Base-by-base conservation (phyloP, 306 rosid species). In the Pachyrhizus erosus region DNA sequence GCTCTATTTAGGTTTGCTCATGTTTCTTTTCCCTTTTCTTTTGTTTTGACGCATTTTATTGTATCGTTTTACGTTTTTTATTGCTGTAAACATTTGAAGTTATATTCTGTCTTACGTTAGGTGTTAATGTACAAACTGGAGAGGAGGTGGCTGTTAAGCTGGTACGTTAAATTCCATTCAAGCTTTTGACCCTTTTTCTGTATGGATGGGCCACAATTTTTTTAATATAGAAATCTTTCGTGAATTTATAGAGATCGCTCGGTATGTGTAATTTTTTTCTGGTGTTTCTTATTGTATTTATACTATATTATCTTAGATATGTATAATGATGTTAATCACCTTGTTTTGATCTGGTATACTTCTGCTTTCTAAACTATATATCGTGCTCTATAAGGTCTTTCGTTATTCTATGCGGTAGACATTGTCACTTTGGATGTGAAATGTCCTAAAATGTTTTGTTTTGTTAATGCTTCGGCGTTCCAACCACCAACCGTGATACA, bases 91-190 rank as follows among this genome's bases (percentile, higher is more conserved):
- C 43, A 73, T 77, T 51, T 65, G 71, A 5, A 18, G 5, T 75
- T 70, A 29, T 74, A 4, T 87, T 80, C 13, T 78, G 69, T 70
- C 37, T 81, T 73, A 34, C 86, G 75, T 79, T 73, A 96, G 99
- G 88, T 79, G 90, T 96, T 73, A 96, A 96, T 86, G 84, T 96
- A 75, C 98, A 94, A 86, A 91, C 95, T 69, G 99, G 97, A 74
- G 99, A 96, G 87, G 99, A 96, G 91, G 99, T 94, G 75, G 99
- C 99, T 79, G 92, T 94, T 74, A 96, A 96, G 92, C 92, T 96
- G 94, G 99, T 96, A 92, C 79, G 95, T 89, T 75, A 78, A 87
- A 0, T 23, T 81, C 61, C 49, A 15, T 60, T 68, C 34, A 40
- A 55, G 17, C 23, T 40, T 64, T 18, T 60, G 24, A 11, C 15